phyloP scores from a whole-genome alignment of 1,284 basidiomycete genomes.

The Coniferiporia sulphurascens region DNA sequence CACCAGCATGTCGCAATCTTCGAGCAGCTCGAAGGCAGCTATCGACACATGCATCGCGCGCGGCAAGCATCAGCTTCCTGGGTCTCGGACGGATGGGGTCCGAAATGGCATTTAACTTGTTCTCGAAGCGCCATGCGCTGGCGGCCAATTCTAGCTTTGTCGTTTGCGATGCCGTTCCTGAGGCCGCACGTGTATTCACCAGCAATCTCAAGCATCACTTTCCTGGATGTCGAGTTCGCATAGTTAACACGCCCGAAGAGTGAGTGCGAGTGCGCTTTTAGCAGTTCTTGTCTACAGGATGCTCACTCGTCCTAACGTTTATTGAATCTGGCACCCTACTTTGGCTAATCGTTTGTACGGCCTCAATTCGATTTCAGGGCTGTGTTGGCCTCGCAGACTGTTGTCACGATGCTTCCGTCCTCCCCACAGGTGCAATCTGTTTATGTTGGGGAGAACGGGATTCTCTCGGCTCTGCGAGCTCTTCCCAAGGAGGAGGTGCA shows the following conservation, averaged over 20 bases:
- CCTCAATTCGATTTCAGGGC: conserved; percentile 41
- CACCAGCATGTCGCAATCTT: not conserved
- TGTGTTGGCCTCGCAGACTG: conserved; percentile 52
- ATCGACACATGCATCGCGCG: conserved; percentile 27
- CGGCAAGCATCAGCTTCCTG: conserved; percentile 65
- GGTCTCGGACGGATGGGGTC: conserved; percentile 81
- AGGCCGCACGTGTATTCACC: conserved; percentile 52
- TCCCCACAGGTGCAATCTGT: conserved; percentile 76
- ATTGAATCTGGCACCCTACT: conserved; percentile 9
- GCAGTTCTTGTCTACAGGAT: conserved; percentile 6
- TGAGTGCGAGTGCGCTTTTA: conserved; percentile 34
- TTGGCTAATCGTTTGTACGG: not conserved
- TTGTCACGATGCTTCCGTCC: conserved; percentile 86
- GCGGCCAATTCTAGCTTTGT: conserved; percentile 42
- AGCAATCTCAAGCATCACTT: conserved; percentile 49
- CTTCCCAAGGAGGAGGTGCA: conserved; percentile 37
- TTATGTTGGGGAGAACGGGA: conserved; percentile 53
- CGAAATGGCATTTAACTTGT: conserved; percentile 81
- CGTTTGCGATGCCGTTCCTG: conserved; percentile 72
- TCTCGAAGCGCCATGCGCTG: conserved; percentile 57
- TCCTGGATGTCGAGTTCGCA: conserved; percentile 50
- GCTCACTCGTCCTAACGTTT: conserved; percentile 5
- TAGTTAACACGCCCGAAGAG: conserved; percentile 64
- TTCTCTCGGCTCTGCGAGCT: conserved; percentile 52
- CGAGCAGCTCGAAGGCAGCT: not conserved